These are phyloP conservation scores for Verticillium klebahnii DNA, from an alignment of 2,329 filamentous ascomycete genomes.

Conservation along the genomic window DNA sequence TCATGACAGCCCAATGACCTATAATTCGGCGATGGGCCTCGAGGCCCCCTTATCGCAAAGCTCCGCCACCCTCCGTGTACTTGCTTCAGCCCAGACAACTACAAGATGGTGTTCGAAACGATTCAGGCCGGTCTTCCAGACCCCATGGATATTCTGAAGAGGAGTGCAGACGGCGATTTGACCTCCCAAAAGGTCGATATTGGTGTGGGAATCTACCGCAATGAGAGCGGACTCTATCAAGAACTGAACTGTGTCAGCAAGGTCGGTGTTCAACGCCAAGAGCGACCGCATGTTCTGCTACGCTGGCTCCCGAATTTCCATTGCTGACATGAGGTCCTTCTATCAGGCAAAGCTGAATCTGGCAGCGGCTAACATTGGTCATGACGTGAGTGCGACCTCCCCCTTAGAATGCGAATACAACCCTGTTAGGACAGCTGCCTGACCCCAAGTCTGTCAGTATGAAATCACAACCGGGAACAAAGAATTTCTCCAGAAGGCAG, in stretches of 20 bases:
- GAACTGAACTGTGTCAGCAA: constrained; percentile 21
- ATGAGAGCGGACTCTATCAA: constrained; percentile 24
- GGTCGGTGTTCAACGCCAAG: constrained; percentile 5
- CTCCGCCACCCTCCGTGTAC: neutral
- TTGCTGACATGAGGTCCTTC: neutral
- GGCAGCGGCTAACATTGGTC: constrained; percentile 14
- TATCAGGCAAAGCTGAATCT: constrained; percentile 18
- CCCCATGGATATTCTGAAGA: constrained; percentile 27
- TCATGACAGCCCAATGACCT: no score
- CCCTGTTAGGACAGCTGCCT: neutral
- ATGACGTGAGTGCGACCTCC: constrained; percentile 17
- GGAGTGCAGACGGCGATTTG: constrained; percentile 21
- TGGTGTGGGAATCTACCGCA: constrained; percentile 30
- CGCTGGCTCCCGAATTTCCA: neutral
- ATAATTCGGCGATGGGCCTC: neutral
- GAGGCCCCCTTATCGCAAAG: neutral
- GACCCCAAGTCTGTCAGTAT: constrained; percentile 17
- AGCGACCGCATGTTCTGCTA: no score
- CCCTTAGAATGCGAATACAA: no score
- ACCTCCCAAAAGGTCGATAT: constrained; percentile 27
- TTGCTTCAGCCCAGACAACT: neutral
- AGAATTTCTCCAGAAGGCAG: constrained; percentile 22
- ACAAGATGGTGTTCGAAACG: constrained; percentile 17
- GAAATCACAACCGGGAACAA: constrained; percentile 27
- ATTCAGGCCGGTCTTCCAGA: constrained; percentile 22